Base-by-base conservation (phyloP, 2,329 filamentous ascomycete species). In the Calonectria naviculata region DNA sequence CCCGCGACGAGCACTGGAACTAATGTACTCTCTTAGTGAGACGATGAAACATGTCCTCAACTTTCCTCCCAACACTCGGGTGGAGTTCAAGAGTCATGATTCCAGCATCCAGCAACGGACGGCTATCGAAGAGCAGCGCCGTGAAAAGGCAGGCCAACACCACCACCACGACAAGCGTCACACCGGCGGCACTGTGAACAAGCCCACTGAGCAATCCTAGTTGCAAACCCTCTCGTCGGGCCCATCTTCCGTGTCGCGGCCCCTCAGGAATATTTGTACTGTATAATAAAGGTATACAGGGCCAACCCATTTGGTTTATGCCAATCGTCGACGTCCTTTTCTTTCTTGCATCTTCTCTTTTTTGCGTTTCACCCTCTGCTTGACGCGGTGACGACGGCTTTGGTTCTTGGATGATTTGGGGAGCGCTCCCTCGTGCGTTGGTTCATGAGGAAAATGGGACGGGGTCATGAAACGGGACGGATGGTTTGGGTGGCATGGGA, bases 11-110 rank as follows among this genome's bases (percentile, higher is more conserved):
- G 6, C 21, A n/a, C 36, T 5, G 12, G 49, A 44, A 24, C 78
- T 81, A 52, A 79, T 80, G 42, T 34, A 61, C 67, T n/a, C 29
- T 73, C 31, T 54, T 17, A 98, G 95, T 76, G 95, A 99, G 86
- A 97, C 93, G 38, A 95, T 98, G 89, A 98, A 97, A 85, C 93
- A 95, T 74, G 89, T 97, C 75, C 91, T 99, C 68, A 90, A 91
- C 76, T 94, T 98, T 81, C 96, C 96, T 1, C 85, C 91, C 52
- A 96, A 98, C 82, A 98, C 97, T 42, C 94, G 93, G 80, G 93
- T 99, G 71, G 92, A 97, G 78, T 99, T 95, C 91, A 97, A 98
- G 86, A 97, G 93, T 81, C 97, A 99, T 83, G 95, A 98, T 80
- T 94, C 96, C 74, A 98, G 95, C 83, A 98, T 99, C 80, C 93